A percentile compares a stretch with the other conserved stretches of the same genome.
Conservation (phyloP, 495 filamentous ascomycete species). For the Penicillium angulare region DNA sequence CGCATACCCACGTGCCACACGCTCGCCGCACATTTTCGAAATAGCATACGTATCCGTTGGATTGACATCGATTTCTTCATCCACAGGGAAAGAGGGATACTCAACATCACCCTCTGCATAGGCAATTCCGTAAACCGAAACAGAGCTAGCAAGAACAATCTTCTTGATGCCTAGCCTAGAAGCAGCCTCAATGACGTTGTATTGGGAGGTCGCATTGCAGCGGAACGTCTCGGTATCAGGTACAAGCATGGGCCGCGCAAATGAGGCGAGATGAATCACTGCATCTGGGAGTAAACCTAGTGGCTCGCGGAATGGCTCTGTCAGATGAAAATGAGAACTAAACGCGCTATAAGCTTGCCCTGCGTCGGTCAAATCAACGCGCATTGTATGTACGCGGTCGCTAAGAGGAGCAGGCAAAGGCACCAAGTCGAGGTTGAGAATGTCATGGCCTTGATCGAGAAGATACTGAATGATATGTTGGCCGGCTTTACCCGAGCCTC, state of each 20-base stretch:
- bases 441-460: conserved; percentile 47
- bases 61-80: conserved; percentile 52
- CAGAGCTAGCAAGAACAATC: conserved; percentile 55
- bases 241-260: conserved; percentile 59
- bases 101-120: conserved; percentile 57
- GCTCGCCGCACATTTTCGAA: conserved; percentile 58
- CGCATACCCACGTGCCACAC: conserved; percentile 54
- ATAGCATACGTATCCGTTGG: conserved; percentile 60
- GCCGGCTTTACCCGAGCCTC: conserved; percentile 59
- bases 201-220: conserved; percentile 50
- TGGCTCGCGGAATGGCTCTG: conserved; percentile 43
- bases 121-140: conserved; percentile 59
- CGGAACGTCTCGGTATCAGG: conserved; percentile 60
- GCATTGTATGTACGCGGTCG: conserved; percentile 52
- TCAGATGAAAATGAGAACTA: conserved; percentile 53
- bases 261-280: conserved; percentile 61
- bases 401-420: conserved; percentile 40
- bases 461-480: conserved; percentile 56
- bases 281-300: conserved; percentile 49
- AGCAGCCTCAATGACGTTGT: conserved; percentile 62
- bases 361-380: conserved; percentile 55
- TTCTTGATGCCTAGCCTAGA: conserved; percentile 60
- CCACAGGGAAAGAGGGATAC: conserved; percentile 55
- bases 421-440: conserved; percentile 57
- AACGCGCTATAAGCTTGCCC: conserved; percentile 61